Evolutionary conservation across 2,329 filamentous ascomycete species (phyloP).

Genomic region (Venturia asperata): DNA sequence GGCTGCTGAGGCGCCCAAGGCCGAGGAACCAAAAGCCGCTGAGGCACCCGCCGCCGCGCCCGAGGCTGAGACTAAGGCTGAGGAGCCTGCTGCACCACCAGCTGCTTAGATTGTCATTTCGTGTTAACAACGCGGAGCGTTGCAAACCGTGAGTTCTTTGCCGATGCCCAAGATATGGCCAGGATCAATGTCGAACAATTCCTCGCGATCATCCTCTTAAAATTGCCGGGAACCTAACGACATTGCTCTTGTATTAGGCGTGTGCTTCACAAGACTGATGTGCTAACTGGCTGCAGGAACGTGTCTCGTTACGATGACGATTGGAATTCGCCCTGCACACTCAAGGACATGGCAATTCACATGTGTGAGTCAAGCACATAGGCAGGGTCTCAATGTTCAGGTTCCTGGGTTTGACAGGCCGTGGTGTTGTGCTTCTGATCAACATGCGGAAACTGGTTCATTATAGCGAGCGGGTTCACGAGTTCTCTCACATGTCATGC

Average conservation of each 20-base stretch:
- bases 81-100: conserved; percentile 17
- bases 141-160: not conserved
- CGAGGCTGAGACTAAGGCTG: conserved; percentile 11
- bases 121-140: not conserved
- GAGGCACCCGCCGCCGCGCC: conserved; percentile 14
- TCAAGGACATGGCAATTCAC: not conserved
- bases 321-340: not conserved
- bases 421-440: conserved; percentile 10
- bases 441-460: conserved; percentile 10
- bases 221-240: not conserved
- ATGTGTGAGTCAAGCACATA: not conserved
- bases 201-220: not conserved
- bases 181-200: not conserved
- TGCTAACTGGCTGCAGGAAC: not conserved
- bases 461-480: conserved; percentile 5
- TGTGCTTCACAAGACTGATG: not conserved
- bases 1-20: conserved; percentile 18
- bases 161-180: not conserved
- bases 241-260: not conserved
- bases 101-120: conserved; percentile 5
- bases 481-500: conserved; percentile 11
- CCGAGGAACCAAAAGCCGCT: conserved; percentile 13
- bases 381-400: not conserved
- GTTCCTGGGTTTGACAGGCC: conserved; percentile 2
- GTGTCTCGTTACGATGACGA: not conserved